Conservation (phyloP, 2,329 filamentous ascomycete genomes). For the Clonostachys rosea region DNA sequence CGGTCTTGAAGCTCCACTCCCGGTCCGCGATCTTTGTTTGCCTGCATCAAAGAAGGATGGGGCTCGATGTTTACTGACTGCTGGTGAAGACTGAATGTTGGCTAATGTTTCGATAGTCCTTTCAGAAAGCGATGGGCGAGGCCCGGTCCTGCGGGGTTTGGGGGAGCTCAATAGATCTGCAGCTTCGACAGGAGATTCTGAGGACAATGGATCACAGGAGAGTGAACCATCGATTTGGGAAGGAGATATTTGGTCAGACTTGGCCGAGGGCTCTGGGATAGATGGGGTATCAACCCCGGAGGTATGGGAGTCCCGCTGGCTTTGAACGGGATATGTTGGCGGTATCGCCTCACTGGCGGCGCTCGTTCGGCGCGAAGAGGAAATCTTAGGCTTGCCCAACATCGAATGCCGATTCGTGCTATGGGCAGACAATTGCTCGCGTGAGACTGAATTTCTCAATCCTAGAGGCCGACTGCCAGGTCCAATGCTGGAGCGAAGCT, state of each 20-base stretch:
- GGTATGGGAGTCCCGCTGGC: constrained; percentile 17
- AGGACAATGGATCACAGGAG: not conserved
- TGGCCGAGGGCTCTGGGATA: constrained; percentile 12
- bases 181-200: constrained; percentile 1
- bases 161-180: not conserved
- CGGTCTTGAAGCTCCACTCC: constrained; percentile 40
- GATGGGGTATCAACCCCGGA: constrained; percentile 21
- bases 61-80: constrained; percentile 56
- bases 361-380: constrained; percentile 2
- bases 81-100: constrained; percentile 73
- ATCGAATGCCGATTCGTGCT: constrained; percentile 5
- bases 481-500: constrained; percentile 7
- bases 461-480: too few species aligned
- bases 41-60: constrained; percentile 67
- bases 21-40: constrained; percentile 46
- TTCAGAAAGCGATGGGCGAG: constrained; percentile 66
- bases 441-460: too few species aligned
- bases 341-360: constrained; percentile 4
- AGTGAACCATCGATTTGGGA: not conserved
- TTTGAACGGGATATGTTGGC: constrained; percentile 5
- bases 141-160: constrained; percentile 11
- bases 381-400: constrained; percentile 7
- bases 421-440: not conserved
- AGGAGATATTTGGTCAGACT: constrained; percentile 6
- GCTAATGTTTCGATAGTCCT: constrained; percentile 82